Base-by-base conservation (phyloP, 768 basidiomycete genomes). In the Goffeauzyma gilvescens region DNA sequence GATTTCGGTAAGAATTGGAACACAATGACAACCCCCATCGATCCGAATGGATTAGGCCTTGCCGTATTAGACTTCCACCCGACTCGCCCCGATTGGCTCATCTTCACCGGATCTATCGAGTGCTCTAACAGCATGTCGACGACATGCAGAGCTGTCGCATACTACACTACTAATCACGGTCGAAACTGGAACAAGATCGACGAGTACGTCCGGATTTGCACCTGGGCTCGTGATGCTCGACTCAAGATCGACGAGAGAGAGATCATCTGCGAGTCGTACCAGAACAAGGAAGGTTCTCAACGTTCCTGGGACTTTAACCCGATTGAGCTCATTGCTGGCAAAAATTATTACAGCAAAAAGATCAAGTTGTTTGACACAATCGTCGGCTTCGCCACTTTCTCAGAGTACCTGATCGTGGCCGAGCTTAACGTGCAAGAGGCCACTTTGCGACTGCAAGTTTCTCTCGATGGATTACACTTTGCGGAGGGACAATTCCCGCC, bases 391-490 rank as follows among this genome's bases (percentile, higher is more conserved):
- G 79, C 93, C 1, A 60, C 58, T 9, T 98, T 98, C 64, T 84
- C 84, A 0, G 85, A 98, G 67, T 98, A 81, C 61, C 70, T 96
- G 59, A 76, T 96, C 33, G 90, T 95, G 23, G 93, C 90, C 18
- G 79, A 87, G 72, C 85, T 93, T 31, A 40, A 76, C 42, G 68
- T 79, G 2, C 49, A 55, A 31, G 46, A 51, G 13, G 59, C 60
- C 10, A 63, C 59, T 0, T 68, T 96, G 32, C 78, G 82, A 40
- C 68, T 95, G 6, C 83, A 90, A 56, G 85, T 98, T 4, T 98
- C 93, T 1, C 65, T 96, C 12, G 85, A 98, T 55, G 93, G 89
- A 6, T 66, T 74, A 41, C 74, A 70, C 26, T 98, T 93, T 59
- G 78, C 89, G 0, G 68, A 73, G 24, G 90, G 87, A 0, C 69